Percentiles rank a stretch among this genome's conserved stretches.
Conservation (phyloP, 495 filamentous ascomycete species). For the Melanomma pulvis-pyrius region DNA sequence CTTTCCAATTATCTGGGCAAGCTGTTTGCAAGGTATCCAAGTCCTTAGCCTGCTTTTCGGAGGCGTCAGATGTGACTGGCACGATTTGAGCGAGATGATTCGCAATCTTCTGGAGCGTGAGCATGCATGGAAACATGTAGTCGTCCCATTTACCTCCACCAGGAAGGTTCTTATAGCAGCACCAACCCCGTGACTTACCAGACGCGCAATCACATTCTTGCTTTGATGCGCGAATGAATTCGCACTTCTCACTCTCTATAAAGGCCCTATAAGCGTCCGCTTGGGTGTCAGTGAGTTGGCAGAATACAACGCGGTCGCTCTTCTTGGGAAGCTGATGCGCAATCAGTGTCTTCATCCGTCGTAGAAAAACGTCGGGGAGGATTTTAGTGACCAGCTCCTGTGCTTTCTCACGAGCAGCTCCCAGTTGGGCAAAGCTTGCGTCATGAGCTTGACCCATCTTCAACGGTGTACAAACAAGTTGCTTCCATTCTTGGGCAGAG, state of each 20-base stretch:
- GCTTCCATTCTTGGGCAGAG: conserved; percentile 75
- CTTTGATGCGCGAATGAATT: conserved; percentile 65
- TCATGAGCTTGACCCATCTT: conserved; percentile 89
- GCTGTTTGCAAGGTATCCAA: conserved; percentile 75
- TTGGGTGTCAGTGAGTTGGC: conserved; percentile 82
- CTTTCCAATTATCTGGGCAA: conserved; percentile 74
- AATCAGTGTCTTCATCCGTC: conserved; percentile 90
- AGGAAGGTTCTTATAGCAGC: conserved; percentile 65
- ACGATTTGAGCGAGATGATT: conserved; percentile 93
- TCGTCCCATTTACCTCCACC: conserved; percentile 70
- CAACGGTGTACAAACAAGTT: conserved; percentile 74
- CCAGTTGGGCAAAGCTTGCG: conserved; percentile 82
- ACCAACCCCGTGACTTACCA: conserved; percentile 76
- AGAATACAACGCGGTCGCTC: conserved; percentile 92
- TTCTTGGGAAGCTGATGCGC: conserved; percentile 96
- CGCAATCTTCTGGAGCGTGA: conserved; percentile 78
- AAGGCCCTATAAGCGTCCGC: conserved; percentile 83
- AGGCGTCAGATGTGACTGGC: conserved; percentile 65
- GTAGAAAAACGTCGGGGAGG: conserved; percentile 87
- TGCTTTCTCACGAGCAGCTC: conserved; percentile 77
- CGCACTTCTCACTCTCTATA: conserved; percentile 70
- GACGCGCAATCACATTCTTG: conserved; percentile 73
- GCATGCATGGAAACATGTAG: conserved; percentile 84
- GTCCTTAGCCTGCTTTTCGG: conserved; percentile 81
- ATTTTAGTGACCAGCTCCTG: conserved; percentile 85